Percentiles rank a stretch among this genome's conserved stretches.
phyloP scores from a whole-genome alignment of 2,329 filamentous ascomycete species.

The Dothidotthia symphoricarpi region DNA sequence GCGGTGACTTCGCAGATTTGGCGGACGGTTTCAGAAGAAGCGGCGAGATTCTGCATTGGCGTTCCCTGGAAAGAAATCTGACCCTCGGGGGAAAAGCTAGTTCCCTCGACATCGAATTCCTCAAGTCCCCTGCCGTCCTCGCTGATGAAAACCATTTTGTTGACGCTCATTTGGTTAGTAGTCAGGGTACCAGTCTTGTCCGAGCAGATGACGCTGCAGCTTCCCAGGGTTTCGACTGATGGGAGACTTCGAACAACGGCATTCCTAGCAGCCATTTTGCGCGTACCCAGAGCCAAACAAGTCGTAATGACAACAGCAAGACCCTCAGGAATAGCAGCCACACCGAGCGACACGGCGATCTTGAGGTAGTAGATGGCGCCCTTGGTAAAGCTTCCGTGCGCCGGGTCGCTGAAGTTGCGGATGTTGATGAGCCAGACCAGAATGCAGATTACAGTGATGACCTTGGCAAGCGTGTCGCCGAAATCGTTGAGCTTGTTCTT shows the following conservation, averaged over 20 bases:
- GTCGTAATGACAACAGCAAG: conserved; percentile 99
- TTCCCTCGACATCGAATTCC: conserved; percentile 87
- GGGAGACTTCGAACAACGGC: conserved; percentile 94
- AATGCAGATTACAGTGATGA: conserved; percentile 95
- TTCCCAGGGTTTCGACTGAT: conserved; percentile 95
- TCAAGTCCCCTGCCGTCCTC: conserved; percentile 71
- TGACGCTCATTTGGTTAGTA: conserved; percentile 99
- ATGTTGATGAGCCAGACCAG: conserved; percentile 99
- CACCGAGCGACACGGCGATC: conserved; percentile 96
- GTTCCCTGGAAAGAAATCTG: conserved; percentile 68
- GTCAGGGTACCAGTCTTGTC: conserved; percentile 98
- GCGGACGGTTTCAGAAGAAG: conserved; percentile 70
- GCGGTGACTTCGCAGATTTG: conserved; percentile 71
- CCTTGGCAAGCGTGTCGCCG: conserved; percentile 92
- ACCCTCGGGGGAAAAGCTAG: conserved; percentile 84
- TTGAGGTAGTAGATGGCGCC: conserved; percentile 99
- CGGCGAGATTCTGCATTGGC: conserved; percentile 64
- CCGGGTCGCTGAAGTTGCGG: conserved; percentile 91
- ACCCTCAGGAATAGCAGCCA: conserved; percentile 96
- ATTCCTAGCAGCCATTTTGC: conserved; percentile 98
- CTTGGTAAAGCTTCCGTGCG: conserved; percentile 90
- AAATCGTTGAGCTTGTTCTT: conserved; percentile 99
- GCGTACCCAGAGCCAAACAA: conserved; percentile 89
- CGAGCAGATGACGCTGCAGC: conserved; percentile 98
- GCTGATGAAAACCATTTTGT: conserved; percentile 81